Conservation (phyloP, 208 protist species). For the Leishmania arabica region DNA sequence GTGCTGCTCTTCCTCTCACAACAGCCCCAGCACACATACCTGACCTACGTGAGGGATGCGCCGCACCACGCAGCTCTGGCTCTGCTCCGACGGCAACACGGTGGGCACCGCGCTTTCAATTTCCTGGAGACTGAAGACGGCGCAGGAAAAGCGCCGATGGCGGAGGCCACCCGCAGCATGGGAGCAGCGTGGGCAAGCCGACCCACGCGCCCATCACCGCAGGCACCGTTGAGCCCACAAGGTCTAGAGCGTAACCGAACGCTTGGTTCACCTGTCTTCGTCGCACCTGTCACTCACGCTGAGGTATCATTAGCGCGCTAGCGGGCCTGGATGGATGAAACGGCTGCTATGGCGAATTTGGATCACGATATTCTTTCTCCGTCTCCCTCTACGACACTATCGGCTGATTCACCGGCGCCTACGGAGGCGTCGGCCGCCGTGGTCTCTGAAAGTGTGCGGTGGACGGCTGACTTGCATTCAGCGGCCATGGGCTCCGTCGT, state of each 20-base stretch:
- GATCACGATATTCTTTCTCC: not conserved
- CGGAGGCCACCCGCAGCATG: not conserved
- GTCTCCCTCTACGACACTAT: not conserved
- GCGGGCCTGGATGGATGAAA: not conserved
- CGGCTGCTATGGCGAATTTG: not conserved
- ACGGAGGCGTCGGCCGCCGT: not conserved
- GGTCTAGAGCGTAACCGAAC: not conserved
- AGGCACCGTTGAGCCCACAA: not conserved
- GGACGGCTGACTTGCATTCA: not conserved
- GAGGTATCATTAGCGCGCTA: not conserved
- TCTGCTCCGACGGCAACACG: not conserved
- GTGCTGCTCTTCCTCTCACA: slow-evolving; percentile 26
- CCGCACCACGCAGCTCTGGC: slow-evolving; percentile 9
- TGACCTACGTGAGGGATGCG: slow-evolving; percentile 6
- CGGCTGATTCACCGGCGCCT: not conserved
- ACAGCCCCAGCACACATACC: slow-evolving; percentile 19
- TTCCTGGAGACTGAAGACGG: not conserved
- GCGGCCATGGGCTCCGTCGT: not conserved
- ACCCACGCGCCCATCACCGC: not conserved
- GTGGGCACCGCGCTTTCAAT: not conserved
- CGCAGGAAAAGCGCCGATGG: not conserved
- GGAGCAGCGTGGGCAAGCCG: not conserved
- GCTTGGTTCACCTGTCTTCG: not conserved
- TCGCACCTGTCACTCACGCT: not conserved
- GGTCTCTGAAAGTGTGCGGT: not conserved